Base-by-base conservation (phyloP, 371 early-diverging fungal species). In the Mucor plumbeus region DNA sequence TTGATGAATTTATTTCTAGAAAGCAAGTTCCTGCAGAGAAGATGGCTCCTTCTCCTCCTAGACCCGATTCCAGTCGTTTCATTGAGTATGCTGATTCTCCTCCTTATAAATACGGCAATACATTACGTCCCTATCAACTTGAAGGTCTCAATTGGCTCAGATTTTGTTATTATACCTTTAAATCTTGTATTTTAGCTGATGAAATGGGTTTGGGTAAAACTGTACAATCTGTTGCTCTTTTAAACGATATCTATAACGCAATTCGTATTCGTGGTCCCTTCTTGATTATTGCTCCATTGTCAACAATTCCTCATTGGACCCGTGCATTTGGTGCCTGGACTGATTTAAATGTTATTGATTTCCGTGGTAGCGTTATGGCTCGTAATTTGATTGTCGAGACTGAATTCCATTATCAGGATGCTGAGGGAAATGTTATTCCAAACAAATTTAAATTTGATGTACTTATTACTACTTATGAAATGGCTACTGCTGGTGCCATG, bases 191-290 rank as follows among this genome's bases (percentile, higher is more conserved):
- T 48, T 82, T 95, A 76, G 95, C 95, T 8, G 95, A 95, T 73
- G 94, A 95, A 80, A 95, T 95, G 88, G 88, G 89, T 47, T 75
- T 94, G 31, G 94, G 94, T 50, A 95, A 95, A 72, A 95, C 94
- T 3, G 91, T 94, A 0, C 94, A 94, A 74, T 88, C 89, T 2
- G 91, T 92, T 19, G 83, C 91, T 1, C 87, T 94, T 61, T 78
- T 89, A 69, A 85, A 85, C 58, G 91, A 82, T 73, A 82, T 90
- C 21, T 91, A 89, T 69, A 80, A 84, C n/a, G 78, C 80, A 17
- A 78, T 85, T 61, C 80, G 81, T 53, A 81, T 88, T 35, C 80
- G 80, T 10, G 90, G 91, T 14, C 93, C 93, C 0, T 92, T 90
- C 69, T 60, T 91, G n/a, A 85, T 95, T 26, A 82, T 94, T 59